Evolutionary conservation across 163 green algal species (phyloP), one percentile per base, ranked within the genome.

Genomic region (Volvox carteri): DNA sequence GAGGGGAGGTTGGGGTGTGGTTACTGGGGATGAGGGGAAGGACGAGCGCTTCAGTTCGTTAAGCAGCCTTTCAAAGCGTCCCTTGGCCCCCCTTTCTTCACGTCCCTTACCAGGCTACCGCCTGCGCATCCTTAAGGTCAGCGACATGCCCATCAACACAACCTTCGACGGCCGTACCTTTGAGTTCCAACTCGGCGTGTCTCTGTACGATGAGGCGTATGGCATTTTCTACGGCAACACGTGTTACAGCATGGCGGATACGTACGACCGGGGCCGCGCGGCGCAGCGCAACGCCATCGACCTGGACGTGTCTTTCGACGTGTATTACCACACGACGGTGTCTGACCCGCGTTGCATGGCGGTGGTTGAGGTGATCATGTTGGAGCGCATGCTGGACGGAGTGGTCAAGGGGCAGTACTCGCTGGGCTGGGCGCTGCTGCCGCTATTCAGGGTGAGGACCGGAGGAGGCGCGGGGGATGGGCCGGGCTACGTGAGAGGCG

Each of bases 221-320:
- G 93, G 92, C 46, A 88, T 89, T 1, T 96, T 94, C 68, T 96
- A 94, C 42, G 93, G 93, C 48, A 94, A 90, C 91, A 96, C 93
- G 39, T 90, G 81, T 68, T 81, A 90, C 76, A 86, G 81, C 83
- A 65, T 91, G 56, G 25, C 67, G 0, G 65, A 88, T 68, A 87
- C 78, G 4, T 87, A 91, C 68, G 70, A 84, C 76, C 58, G 83
- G 19, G 84, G 84, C 8, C 70, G 72, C 30, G 86, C 86, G 23
- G 65, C 77, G 54, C 85, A 90, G 79, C 79, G 77, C 46, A 92
- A 91, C 75, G 87, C 87, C 12, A 90, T 93, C 25, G 79, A 91
- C 46, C 70, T 94, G 30, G 89, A 95, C 48, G 88, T 95, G 54
- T 89, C 78, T 48, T 95, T 96, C 67, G 93, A 96, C 68, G 86